Conservation (phyloP, 306 rosid species). For the Vigna trinervia region DNA sequence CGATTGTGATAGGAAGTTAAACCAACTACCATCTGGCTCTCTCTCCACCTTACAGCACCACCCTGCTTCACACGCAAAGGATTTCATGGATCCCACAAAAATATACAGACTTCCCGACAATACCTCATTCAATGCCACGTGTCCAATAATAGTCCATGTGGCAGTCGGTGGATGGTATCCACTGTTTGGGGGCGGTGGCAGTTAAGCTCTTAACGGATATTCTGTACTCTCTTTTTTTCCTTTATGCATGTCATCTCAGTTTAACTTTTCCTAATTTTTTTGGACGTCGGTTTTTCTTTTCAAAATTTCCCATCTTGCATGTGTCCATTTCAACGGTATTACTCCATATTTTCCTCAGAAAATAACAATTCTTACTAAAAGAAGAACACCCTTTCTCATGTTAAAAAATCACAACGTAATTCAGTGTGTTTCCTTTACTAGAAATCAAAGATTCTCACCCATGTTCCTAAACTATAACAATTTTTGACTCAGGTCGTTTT, state of each 20-base stretch:
- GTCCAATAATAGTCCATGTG: constrained; percentile 19
- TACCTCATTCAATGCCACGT: constrained; percentile 32
- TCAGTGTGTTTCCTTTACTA: background rate
- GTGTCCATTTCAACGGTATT: too few species aligned
- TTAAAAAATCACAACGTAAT: background rate
- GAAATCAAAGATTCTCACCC: background rate
- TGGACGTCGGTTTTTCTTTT: too few species aligned
- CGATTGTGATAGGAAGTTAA: constrained; percentile 19
- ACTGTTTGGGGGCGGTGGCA: constrained; percentile 41
- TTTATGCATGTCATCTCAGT: background rate
- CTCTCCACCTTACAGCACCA: background rate
- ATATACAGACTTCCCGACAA: background rate
- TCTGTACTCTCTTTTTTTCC: constrained; percentile 12
- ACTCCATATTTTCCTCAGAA: too few species aligned
- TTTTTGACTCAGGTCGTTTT: background rate
- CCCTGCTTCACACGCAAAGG: constrained; percentile 38
- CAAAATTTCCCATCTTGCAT: too few species aligned
- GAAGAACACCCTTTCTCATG: background rate
- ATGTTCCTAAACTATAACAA: background rate
- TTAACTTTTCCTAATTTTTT: background rate
- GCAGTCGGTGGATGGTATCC: constrained; percentile 24
- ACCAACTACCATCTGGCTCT: constrained; percentile 29
- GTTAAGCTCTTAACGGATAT: constrained; percentile 38
- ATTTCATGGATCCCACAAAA: constrained; percentile 28
- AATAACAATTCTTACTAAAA: background rate